Base-by-base conservation (phyloP, 345 rosid species). In the Eucalyptus viminalis region DNA sequence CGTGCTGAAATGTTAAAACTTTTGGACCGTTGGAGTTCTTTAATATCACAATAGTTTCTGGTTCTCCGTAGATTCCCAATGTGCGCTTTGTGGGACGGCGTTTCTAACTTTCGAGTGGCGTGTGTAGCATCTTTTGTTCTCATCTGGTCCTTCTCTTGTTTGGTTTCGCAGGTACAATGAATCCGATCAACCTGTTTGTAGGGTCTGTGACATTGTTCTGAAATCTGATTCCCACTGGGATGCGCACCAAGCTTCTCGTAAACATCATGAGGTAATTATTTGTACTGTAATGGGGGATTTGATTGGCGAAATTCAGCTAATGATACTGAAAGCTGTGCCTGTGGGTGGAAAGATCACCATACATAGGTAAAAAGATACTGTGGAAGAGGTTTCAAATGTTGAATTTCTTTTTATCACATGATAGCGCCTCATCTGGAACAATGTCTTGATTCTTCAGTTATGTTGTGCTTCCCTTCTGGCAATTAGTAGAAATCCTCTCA, bases 181-280 rank as follows among this genome's bases (percentile, higher is more conserved):
- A 88, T 92, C 92, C 81, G 99, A 97, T 51, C 99, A 97, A 92
- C 98, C 98, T 25, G 94, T 98, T 44, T 98, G 99, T 89, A 92
- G 97, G 90, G 95, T 98, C 34, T 98, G 98, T 89, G 94, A 96
- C 87, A 53, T 96, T 43, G 97, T 95, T 86, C 93, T 98, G 94
- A 98, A 97, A 90, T 95, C 98, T 50, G 97, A 95, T 47, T 94
- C 98, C 87, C 90, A 89, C 6, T 98, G 99, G 99, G 97, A 95
- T 93, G 99, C 97, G 5, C 99, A 98, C 92, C 99, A 98, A 94
- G 98, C 96, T 94, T 98, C 99, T 88, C 97, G 97, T 87, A 98
- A 98, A 90, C 99, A 97, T 92, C 96, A 88, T 60, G 96, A 97
- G 99, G 99, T 94, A 12, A 90, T 14, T 24, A 34, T 51, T 58